phyloP scores from a whole-genome alignment of 2,329 filamentous ascomycete species.

The Hypoxylon sp. region DNA sequence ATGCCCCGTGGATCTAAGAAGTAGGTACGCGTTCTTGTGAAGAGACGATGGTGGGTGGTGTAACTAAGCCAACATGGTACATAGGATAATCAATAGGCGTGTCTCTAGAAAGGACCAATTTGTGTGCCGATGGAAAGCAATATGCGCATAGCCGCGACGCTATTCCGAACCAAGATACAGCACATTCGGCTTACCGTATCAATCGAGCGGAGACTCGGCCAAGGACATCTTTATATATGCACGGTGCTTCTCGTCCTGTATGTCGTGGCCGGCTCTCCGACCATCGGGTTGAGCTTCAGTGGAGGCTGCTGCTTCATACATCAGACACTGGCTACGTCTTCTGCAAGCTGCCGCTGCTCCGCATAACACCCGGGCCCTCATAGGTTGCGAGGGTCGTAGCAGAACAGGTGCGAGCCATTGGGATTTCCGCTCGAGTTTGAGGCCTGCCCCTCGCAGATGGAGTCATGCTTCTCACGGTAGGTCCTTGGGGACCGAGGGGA shows the following conservation, averaged over 20 bases:
- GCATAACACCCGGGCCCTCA: constrained; percentile 1
- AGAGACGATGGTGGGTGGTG: background rate
- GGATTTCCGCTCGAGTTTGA: constrained; percentile 1
- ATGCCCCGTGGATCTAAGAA: constrained; percentile 8
- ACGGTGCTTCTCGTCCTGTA: constrained; percentile 7
- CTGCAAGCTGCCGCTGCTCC: background rate
- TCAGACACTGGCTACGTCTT: background rate
- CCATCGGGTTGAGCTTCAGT: constrained; percentile 1
- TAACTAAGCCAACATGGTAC: constrained; percentile 18
- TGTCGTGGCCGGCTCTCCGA: constrained; percentile 12
- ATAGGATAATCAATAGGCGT: constrained; percentile 16
- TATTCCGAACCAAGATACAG: constrained; percentile 29
- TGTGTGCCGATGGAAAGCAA: constrained; percentile 19
- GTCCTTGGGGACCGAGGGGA: constrained; percentile 80
- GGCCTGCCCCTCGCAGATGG: background rate
- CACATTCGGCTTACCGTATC: constrained; percentile 20
- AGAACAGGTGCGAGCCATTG: background rate
- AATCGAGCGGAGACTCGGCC: constrained; percentile 9
- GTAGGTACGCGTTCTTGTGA: constrained; percentile 1
- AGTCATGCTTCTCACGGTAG: constrained; percentile 34
- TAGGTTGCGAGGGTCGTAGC: constrained; percentile 8
- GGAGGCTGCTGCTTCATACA: constrained; percentile 3
- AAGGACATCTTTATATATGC: constrained; percentile 6
- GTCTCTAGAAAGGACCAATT: constrained; percentile 9
- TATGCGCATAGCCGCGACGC: constrained; percentile 25